Percentiles rank a stretch among this genome's conserved stretches.
Evolutionary conservation across 148 eudicot genomes (phyloP).

Genomic region (Selenicereus undatus): DNA sequence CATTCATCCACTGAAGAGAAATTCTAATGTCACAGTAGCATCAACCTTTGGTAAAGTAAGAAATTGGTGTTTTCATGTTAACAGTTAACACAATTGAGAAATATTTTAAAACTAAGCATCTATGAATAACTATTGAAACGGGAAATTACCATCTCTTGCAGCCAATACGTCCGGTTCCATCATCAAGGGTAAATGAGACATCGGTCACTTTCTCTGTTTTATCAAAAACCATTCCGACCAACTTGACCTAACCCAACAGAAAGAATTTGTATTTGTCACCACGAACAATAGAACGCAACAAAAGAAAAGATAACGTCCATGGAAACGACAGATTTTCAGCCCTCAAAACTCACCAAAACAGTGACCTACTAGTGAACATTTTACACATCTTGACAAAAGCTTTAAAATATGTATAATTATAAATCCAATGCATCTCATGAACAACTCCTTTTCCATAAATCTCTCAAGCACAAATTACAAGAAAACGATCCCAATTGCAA

Average conservation of each 20-base stretch:
- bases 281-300: background rate
- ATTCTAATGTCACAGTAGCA: background rate
- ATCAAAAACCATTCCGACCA: conserved; percentile 50
- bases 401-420: background rate
- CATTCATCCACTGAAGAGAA: background rate
- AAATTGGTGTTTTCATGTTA: background rate
- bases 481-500: background rate
- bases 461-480: background rate
- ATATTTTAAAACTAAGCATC: background rate
- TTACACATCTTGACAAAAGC: background rate
- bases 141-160: conserved; percentile 54
- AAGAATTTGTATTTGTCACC: background rate
- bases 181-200: conserved; percentile 51
- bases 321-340: background rate
- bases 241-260: conserved; percentile 41
- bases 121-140: too few species aligned
- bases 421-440: background rate
- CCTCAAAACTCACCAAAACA: background rate
- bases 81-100: background rate
- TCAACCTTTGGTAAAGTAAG: background rate
- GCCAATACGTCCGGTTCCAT: conserved; percentile 59
- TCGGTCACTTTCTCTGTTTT: conserved; percentile 47
- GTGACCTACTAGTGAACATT: background rate
- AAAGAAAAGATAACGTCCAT: background rate
- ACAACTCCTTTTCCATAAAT: background rate